Evolutionary conservation across 306 rosid species (phyloP), one percentile per base, ranked within the genome.

Genomic region (Casuarina equisetifolia): DNA sequence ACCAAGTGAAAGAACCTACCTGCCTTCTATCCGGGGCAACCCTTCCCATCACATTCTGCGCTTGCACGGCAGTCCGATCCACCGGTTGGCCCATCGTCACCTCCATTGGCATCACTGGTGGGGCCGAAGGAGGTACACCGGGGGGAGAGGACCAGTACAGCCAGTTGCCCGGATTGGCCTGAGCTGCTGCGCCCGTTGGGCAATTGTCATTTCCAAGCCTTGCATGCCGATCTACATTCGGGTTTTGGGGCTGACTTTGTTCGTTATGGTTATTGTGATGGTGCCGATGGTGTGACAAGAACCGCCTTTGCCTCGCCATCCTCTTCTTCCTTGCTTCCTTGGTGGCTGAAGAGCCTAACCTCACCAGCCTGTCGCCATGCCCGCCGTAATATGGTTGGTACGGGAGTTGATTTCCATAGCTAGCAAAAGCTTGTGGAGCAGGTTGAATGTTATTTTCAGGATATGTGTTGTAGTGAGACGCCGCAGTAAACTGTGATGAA

Each of bases 321-420:
- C 99, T 81, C 85, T 95, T 95, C 90, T 95, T 95, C 76, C 99
- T 80, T 0, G 99, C 99, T 81, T 95, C 99, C 80, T 88, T 95
- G 0, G 99, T 95, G 0, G 96, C 99, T 0, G 94, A 95, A 5
- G 99, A 88, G 0, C 93, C 97, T 36, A 88, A 52, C 54, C 93
- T 88, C 90, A 79, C 81, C 80, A 92, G 66, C 75, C 85, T 78
- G 50, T 86, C 90, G 40, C 86, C 80, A 4, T 74, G 83, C 4
- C 88, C 90, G 9, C 78, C 89, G 52, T 80, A 87, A 78, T 87
- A 90, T 53, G 81, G 80, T 62, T 73, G 84, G 48, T 84, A 87
- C 0, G 89, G 83, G 57, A 86, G 84, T 9, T 87, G 94, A 13
- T 77, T 82, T 9, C 89, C 89, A 4, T 75, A 88, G 1, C 91